Percentiles rank a stretch among this genome's conserved stretches.
These are phyloP conservation scores for Phytophthora hibernalis DNA, from an alignment of 352 stramenopile species.

Conservation along the genomic window DNA sequence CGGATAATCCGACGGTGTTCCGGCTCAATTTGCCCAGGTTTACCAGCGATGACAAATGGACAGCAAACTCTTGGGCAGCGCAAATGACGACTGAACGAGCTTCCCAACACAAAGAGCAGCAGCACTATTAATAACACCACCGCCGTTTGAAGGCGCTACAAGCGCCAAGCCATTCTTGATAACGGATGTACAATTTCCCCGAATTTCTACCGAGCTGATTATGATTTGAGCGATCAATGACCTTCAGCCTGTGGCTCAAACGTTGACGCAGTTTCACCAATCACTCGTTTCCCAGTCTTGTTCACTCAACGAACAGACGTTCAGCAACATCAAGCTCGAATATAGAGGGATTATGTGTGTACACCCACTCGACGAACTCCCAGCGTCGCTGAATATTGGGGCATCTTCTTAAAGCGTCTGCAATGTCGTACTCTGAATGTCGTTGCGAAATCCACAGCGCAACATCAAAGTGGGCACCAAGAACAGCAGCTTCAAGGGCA, in stretches of 20 bases:
- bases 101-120: neutral
- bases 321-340: conserved; percentile 1
- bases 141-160: too few relatives aligned
- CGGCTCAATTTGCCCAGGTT: too few relatives aligned
- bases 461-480: conserved; percentile 4
- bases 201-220: neutral
- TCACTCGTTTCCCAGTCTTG: neutral
- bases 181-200: neutral
- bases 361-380: conserved; percentile 12
- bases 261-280: too few relatives aligned
- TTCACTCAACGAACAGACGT: neutral
- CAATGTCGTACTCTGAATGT: conserved; percentile 6
- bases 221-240: neutral
- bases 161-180: too few relatives aligned
- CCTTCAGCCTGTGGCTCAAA: too few relatives aligned
- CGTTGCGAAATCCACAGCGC: conserved; percentile 9
- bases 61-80: too few relatives aligned
- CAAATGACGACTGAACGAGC: too few relatives aligned
- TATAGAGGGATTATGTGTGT: neutral
- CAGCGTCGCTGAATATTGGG: neutral
- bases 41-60: too few relatives aligned
- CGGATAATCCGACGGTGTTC: too few relatives aligned
- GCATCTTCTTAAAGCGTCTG: neutral
- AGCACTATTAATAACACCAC: neutral
- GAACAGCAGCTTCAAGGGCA: conserved; percentile 9